Evolutionary conservation across 164 flowering plant genomes (phyloP).

Genomic region (Platanus orientalis): DNA sequence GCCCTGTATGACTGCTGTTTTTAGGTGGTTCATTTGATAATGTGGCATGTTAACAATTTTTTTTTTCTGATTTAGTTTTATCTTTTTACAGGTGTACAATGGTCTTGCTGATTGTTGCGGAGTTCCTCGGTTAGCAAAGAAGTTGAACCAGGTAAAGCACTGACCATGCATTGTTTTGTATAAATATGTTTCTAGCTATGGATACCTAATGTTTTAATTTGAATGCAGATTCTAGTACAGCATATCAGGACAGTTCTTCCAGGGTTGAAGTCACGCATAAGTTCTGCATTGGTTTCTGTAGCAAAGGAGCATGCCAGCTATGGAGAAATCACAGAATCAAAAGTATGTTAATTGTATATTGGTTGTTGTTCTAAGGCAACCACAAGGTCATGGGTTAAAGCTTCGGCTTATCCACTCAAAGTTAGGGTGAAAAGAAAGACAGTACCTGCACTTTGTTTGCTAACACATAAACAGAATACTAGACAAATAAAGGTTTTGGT

Average conservation of each 20-base stretch:
- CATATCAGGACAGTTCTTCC: conserved; percentile 86
- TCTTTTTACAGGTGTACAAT: conserved; percentile 31
- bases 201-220: conserved; percentile 2
- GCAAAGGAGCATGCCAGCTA: conserved; percentile 96
- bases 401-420: no score
- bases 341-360: no score
- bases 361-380: no score
- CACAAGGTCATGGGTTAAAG: not conserved
- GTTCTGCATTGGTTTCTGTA: conserved; percentile 66
- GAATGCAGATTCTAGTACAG: conserved; percentile 74
- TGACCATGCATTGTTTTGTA: not conserved
- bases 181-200: not conserved
- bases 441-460: no score
- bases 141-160: conserved; percentile 41
- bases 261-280: conserved; percentile 75
- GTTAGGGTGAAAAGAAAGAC: no score
- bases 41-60: not conserved
- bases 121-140: conserved; percentile 49
- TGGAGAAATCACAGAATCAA: conserved; percentile 93
- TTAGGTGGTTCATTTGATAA: conserved; percentile 5
- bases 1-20: conserved; percentile 33
- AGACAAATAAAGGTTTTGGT: no score
- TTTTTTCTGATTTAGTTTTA: not conserved
- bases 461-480: no score
- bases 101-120: conserved; percentile 47